Evolutionary conservation across 345 rosid species (phyloP).

Genomic region (Orychophragmus violaceus): DNA sequence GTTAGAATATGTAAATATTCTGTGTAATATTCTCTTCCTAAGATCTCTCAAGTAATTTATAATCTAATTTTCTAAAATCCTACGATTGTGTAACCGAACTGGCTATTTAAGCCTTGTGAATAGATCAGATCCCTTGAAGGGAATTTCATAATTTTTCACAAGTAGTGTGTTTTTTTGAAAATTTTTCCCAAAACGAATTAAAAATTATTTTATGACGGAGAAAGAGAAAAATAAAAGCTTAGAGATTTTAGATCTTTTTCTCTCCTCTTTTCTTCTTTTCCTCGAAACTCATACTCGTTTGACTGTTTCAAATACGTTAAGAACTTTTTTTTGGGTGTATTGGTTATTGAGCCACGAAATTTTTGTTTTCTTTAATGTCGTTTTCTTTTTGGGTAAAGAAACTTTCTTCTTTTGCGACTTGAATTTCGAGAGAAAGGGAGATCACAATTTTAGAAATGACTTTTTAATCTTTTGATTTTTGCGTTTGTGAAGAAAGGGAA

Average conservation of each 20-base stretch:
- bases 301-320: constrained; percentile 29
- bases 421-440: constrained; percentile 3
- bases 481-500: not conserved
- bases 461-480: not conserved
- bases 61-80: too few relatives aligned
- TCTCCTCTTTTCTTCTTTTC: not conserved
- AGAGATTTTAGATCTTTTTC: not conserved
- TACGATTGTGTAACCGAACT: too few relatives aligned
- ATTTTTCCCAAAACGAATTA: not conserved
- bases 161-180: constrained; percentile 1
- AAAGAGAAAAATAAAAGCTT: too few relatives aligned
- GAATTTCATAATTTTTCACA: too few relatives aligned
- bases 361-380: constrained; percentile 18
- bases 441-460: not conserved
- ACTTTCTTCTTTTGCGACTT: constrained; percentile 29
- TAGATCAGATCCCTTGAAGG: too few relatives aligned
- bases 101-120: too few relatives aligned
- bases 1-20: too few relatives aligned
- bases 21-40: too few relatives aligned
- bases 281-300: constrained; percentile 26
- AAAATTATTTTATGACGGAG: not conserved
- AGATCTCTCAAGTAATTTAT: too few relatives aligned
- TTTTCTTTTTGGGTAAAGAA: constrained; percentile 20
- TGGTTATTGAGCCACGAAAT: constrained; percentile 17
- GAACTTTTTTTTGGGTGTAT: constrained; percentile 5